A percentile compares a stretch with the other conserved stretches of the same genome.
Conservation (phyloP, 2,329 filamentous ascomycete genomes). For the Paraconiothyrium sp. region DNA sequence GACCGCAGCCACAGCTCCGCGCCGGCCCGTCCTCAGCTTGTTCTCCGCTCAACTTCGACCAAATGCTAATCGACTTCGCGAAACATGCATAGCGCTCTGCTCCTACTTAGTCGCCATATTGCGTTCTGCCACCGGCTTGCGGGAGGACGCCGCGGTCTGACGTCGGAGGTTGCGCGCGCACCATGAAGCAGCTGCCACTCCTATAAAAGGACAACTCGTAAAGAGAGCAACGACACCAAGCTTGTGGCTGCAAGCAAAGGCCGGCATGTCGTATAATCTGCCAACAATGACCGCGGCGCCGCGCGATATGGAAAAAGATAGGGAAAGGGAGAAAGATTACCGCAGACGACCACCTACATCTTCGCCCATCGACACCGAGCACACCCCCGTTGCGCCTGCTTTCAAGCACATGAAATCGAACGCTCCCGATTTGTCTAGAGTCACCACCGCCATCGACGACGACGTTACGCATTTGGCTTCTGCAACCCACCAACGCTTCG, state of each 20-base stretch:
- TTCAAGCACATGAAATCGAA: constrained; percentile 24
- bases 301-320: constrained; percentile 23
- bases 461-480: constrained; percentile 29
- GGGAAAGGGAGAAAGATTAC: constrained; percentile 30
- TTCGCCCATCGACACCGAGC: constrained; percentile 29
- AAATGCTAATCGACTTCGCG: neutral
- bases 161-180: constrained; percentile 16
- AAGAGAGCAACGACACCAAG: neutral
- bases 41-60: neutral
- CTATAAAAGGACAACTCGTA: neutral
- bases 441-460: constrained; percentile 23
- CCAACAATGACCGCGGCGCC: constrained; percentile 25
- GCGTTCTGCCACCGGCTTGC: constrained; percentile 21
- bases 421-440: constrained; percentile 16
- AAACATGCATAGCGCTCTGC: constrained; percentile 10
- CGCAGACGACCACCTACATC: constrained; percentile 35
- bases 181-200: constrained; percentile 24
- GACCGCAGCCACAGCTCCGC: constrained; percentile 5
- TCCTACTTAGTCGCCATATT: neutral
- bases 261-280: constrained; percentile 33
- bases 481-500: constrained; percentile 64
- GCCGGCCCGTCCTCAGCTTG: neutral
- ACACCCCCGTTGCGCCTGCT: constrained; percentile 8
- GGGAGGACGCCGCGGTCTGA: constrained; percentile 29
- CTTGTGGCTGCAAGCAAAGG: neutral